Evolutionary conservation across 148 eudicot genomes (phyloP).

Genomic region (Oxyria digyna): DNA sequence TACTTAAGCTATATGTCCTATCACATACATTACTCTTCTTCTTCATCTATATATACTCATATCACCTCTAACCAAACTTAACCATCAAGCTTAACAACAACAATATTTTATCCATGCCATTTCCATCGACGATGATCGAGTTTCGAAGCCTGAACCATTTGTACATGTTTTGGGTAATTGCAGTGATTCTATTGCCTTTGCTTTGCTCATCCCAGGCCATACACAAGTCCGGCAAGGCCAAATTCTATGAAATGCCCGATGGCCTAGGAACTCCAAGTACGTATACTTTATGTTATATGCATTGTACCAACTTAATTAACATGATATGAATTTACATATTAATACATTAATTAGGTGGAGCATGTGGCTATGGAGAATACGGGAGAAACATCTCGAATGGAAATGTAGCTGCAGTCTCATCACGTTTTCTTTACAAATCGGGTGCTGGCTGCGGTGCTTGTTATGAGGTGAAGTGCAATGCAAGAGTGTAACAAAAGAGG

Average conservation of each 20-base stretch:
- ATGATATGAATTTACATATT: not conserved
- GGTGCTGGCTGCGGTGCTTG: constrained; percentile 74
- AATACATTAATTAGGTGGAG: constrained; percentile 32
- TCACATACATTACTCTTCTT: no score
- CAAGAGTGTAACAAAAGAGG: not conserved
- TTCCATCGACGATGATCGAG: not conserved
- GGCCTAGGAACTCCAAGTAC: constrained; percentile 8
- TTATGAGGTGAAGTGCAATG: constrained; percentile 33
- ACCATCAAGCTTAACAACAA: no score
- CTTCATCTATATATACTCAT: no score
- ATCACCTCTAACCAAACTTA: no score
- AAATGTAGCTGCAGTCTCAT: constrained; percentile 35
- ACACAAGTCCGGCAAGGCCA: constrained; percentile 1
- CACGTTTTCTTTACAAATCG: constrained; percentile 31
- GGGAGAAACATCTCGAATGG: constrained; percentile 51
- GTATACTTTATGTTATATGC: not conserved
- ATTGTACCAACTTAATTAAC: no score
- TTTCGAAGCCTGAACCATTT: not conserved
- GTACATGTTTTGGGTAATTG: not conserved
- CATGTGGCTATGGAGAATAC: constrained; percentile 55
- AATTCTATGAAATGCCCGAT: constrained; percentile 8
- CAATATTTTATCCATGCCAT: no score
- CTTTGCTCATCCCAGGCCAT: not conserved
- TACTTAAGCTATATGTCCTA: no score
- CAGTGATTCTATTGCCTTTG: not conserved